Evolutionary conservation across 352 stramenopile genomes (phyloP), one percentile per base, ranked within the genome.

Genomic region (Globisporangium radiosum): DNA sequence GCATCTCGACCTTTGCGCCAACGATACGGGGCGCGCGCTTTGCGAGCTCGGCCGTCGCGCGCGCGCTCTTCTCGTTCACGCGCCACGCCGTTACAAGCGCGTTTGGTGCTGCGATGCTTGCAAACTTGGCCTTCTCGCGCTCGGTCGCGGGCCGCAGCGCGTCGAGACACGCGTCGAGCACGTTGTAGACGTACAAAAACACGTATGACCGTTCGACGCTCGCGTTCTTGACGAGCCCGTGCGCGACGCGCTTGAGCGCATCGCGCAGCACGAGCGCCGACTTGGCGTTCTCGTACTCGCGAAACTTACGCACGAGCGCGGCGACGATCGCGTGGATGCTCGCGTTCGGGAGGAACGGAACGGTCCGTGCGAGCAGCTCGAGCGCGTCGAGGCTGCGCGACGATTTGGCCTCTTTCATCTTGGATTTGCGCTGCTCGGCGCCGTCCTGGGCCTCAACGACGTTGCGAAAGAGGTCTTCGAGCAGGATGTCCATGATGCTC

Each of bases 401-500:
- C 4, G 76, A 76, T 53, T 84, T 86, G 37, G 88, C 83, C 53
- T 96, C 88, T 66, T 94, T 93, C 68, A 92, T 95, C 66, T 96
- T 94, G 51, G 86, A 95, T 63, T 95, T 92, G 57, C 73, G 59
- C 48, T 62, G 65, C 25, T 73, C 77, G 52, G 75, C 59, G 40
- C 85, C 64, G 60, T 81, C 60, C 44, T 84, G 76, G 62, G 82
- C 81, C 54, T 85, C 76, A 4, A 81, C 73, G 52, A 73, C 72
- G 52, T 71, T 73, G 33, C 88, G 81, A 71, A 94, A 96, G 45
- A 96, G 52, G 49, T 95, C 83, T 14, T 87, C 78, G 5, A 87
- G 70, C 15, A 96, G 56, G 38, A 96, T 93, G 36, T 83, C 68
- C 63, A 96, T 85, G 4, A 96, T 73, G 51, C 72, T 90, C 11